Evolutionary conservation across 2,329 filamentous ascomycete species (phyloP), one percentile per base, ranked within the genome.

Genomic region (Lecanicillium sp.): DNA sequence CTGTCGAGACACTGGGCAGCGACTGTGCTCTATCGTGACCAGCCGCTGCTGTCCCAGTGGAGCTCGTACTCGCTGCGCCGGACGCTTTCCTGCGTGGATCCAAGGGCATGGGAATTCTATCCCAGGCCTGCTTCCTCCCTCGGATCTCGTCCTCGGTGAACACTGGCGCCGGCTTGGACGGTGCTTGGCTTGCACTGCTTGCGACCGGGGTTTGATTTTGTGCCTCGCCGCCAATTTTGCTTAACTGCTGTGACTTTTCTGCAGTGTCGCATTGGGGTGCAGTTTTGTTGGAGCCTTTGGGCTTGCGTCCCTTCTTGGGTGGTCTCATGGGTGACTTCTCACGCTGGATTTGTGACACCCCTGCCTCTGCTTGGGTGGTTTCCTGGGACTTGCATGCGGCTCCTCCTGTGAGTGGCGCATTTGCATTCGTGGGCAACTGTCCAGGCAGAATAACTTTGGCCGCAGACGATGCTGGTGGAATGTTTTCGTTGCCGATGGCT

Each of bases 91-190:
- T 42, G 29, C 37, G 48, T 35, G 45, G 52, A 40, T 49, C 44
- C 38, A 57, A 42, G 32, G 59, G 58, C 54, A 59, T 53, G 29
- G 52, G 43, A 45, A 61, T 60, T 40, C 50, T 58, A 50, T 56
- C 48, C 56, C 55, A 59, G 37, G 49, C 50, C 49, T 51, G 47
- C 43, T 47, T 52, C 40, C 58, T 52, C 29, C 46, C 48, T 44
- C 52, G 51, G 25, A 58, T 56, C 40, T 61, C 45, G 34, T 54
- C 44, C 32, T 52, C 48, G 11, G 58, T 57, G 28, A 58, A 59
- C 5, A 41, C 34, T 29, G 52, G 51, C 14, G 44, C 22, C 14
- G 27, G 35, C 22, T 25, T 13, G 5, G 29, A 15, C 5, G 29
- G 3, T 14, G 17, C 31, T n/a, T 17, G 15, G 12, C 20, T 25